These are phyloP conservation scores for Debaryomyces fabryi DNA, from an alignment of 1,139 yeast species.

Conservation along the genomic window DNA sequence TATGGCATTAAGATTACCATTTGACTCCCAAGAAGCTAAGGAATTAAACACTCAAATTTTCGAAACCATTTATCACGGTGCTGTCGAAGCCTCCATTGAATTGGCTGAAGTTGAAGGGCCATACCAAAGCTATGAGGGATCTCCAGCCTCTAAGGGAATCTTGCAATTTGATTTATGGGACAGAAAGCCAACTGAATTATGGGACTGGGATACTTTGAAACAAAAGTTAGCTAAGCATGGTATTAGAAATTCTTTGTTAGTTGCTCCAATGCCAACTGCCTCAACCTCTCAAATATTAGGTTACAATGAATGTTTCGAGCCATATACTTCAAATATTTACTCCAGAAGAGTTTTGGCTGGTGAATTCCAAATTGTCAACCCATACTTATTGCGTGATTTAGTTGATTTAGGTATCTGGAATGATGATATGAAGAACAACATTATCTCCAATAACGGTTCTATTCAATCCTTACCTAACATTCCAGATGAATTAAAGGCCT, in stretches of 20 bases:
- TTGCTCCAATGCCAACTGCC: slow-evolving; percentile 70
- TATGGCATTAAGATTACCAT: slow-evolving; percentile 57
- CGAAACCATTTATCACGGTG: slow-evolving; percentile 63
- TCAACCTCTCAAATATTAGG: slow-evolving; percentile 66
- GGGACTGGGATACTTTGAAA: slow-evolving; percentile 59
- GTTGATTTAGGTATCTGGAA: slow-evolving; percentile 85
- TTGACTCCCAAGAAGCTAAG: slow-evolving; percentile 59
- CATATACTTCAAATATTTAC: slow-evolving; percentile 85
- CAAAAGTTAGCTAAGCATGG: slow-evolving; percentile 48
- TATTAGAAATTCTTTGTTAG: slow-evolving; percentile 58
- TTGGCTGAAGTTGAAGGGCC: slow-evolving; percentile 52
- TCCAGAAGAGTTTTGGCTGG: slow-evolving; percentile 87
- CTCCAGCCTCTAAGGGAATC: slow-evolving; percentile 61
- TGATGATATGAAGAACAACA: slow-evolving; percentile 76
- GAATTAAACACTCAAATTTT: slow-evolving; percentile 59
- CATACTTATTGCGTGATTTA: slow-evolving; percentile 76
- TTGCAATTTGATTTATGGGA: slow-evolving; percentile 63
- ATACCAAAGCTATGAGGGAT: slow-evolving; percentile 53
- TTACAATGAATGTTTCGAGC: slow-evolving; percentile 64
- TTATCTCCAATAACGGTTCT: slow-evolving; percentile 82
- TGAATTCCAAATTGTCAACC: slow-evolving; percentile 86
- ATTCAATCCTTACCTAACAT: slow-evolving; percentile 76
- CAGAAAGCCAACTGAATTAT: slow-evolving; percentile 57
- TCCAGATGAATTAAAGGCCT: slow-evolving; percentile 73
- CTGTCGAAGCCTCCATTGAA: slow-evolving; percentile 58